Evolutionary conservation across 495 filamentous ascomycete genomes (phyloP).

Genomic region (Penicillium tannophilum): DNA sequence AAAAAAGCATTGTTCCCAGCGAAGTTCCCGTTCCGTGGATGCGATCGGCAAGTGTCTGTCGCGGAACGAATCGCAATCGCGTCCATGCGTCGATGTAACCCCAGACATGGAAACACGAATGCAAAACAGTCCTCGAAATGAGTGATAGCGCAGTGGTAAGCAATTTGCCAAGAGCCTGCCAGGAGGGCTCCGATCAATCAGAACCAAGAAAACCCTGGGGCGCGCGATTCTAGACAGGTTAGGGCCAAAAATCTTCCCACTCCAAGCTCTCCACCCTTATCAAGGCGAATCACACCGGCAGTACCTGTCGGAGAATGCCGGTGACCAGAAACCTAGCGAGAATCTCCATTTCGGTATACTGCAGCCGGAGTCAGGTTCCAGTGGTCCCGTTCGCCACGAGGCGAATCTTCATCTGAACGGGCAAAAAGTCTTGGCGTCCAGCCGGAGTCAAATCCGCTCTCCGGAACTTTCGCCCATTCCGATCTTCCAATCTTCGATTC

Average conservation of each 20-base stretch:
- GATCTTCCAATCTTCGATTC: not conserved
- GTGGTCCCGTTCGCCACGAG: slow-evolving; percentile 1
- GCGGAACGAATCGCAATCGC: slow-evolving; percentile 1
- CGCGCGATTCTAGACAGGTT: slow-evolving; percentile 10
- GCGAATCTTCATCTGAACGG: slow-evolving; percentile 1
- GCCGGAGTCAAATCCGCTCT: slow-evolving; percentile 1
- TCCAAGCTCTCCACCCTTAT: slow-evolving; percentile 15
- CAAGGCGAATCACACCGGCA: slow-evolving; percentile 16
- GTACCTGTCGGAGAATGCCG: slow-evolving; percentile 15
- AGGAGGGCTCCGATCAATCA: slow-evolving; percentile 10
- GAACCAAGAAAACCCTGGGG: slow-evolving; percentile 4
- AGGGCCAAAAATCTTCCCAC: slow-evolving; percentile 3
- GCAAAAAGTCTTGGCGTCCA: not conserved
- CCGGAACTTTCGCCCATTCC: not conserved
- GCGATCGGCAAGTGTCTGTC: slow-evolving; percentile 24
- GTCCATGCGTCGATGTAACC: slow-evolving; percentile 38
- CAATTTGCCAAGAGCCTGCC: slow-evolving; percentile 5
- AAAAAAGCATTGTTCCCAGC: slow-evolving; percentile 16
- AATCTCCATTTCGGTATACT: not conserved
- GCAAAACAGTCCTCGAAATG: slow-evolving; percentile 9
- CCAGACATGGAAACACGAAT: slow-evolving; percentile 23
- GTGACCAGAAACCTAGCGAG: not conserved
- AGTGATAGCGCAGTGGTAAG: slow-evolving; percentile 18
- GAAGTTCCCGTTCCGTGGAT: slow-evolving; percentile 19
- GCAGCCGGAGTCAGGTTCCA: slow-evolving; percentile 1